phyloP scores from a whole-genome alignment of 805 yeast genomes.

The Yamadazyma paraphyllophila region DNA sequence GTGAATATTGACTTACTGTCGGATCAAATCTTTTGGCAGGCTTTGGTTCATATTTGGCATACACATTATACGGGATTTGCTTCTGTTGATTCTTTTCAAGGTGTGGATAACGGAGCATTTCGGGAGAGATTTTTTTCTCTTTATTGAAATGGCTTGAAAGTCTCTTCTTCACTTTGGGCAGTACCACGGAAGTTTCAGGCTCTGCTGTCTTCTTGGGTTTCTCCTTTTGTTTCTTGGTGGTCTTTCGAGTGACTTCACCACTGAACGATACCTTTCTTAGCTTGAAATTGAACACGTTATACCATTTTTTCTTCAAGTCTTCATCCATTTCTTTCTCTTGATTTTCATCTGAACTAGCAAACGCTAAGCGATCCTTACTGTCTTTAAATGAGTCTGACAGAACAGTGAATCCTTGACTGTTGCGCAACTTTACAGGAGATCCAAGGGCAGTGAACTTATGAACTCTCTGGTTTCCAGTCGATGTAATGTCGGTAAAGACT shows the following conservation, averaged over 20 bases:
- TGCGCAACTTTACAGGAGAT: background rate
- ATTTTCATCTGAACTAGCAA: background rate
- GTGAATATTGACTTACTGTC: background rate
- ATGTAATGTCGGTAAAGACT: background rate
- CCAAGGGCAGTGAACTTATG: background rate
- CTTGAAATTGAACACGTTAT: constrained; percentile 2
- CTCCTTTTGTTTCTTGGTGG: background rate
- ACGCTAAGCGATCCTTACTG: background rate
- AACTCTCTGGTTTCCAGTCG: background rate
- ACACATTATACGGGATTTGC: background rate
- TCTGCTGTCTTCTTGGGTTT: background rate
- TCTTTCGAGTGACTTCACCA: background rate
- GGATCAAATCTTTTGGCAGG: background rate
- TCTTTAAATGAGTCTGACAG: background rate
- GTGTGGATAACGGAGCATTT: constrained; percentile 6
- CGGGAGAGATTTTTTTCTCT: constrained; percentile 1
- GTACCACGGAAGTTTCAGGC: background rate
- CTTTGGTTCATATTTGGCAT: constrained; percentile 1
- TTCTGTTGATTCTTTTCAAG: constrained; percentile 1
- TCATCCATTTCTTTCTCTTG: background rate
- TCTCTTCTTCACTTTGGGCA: background rate
- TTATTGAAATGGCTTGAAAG: background rate
- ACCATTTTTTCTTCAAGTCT: constrained; percentile 2
- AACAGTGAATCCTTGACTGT: background rate
- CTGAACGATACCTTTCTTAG: background rate